A percentile compares a stretch with the other conserved stretches of the same genome.
Conservation (phyloP, 371 early-diverging fungal species). For the Haplosporangium sp. region DNA sequence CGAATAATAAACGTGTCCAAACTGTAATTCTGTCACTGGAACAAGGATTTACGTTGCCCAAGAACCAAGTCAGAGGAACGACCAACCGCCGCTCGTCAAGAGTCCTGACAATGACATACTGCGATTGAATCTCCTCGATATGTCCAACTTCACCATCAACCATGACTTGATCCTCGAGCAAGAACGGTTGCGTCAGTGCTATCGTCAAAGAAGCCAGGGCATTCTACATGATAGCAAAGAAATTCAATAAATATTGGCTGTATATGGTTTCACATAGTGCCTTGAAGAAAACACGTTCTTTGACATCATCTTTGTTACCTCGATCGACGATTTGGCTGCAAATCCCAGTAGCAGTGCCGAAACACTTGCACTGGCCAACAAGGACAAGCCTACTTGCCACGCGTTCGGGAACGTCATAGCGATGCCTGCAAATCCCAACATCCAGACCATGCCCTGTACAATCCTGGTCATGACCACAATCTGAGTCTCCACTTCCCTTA, state of each 20-base stretch:
- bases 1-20: not conserved
- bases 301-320: conserved; percentile 20
- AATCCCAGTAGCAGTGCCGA: conserved; percentile 53
- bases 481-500: conserved; percentile 53
- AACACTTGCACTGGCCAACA: conserved; percentile 58
- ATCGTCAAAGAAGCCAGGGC: conserved; percentile 56
- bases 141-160: conserved; percentile 49
- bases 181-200: conserved; percentile 56
- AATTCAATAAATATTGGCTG: not conserved
- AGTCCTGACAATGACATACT: conserved; percentile 55
- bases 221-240: conserved; percentile 25
- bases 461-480: conserved; percentile 56
- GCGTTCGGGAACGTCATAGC: conserved; percentile 58
- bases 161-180: conserved; percentile 54
- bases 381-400: conserved; percentile 55
- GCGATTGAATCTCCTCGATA: conserved; percentile 57
- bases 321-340: conserved; percentile 55
- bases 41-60: conserved; percentile 35
- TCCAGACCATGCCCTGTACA: conserved; percentile 48
- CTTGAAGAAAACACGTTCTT: not conserved
- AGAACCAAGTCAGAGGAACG: conserved; percentile 55
- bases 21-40: not conserved
- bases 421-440: conserved; percentile 47
- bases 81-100: conserved; percentile 53
- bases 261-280: no score